These are phyloP conservation scores for Colletotrichum magnum DNA, from an alignment of 2,329 filamentous ascomycete genomes.

Conservation along the genomic window DNA sequence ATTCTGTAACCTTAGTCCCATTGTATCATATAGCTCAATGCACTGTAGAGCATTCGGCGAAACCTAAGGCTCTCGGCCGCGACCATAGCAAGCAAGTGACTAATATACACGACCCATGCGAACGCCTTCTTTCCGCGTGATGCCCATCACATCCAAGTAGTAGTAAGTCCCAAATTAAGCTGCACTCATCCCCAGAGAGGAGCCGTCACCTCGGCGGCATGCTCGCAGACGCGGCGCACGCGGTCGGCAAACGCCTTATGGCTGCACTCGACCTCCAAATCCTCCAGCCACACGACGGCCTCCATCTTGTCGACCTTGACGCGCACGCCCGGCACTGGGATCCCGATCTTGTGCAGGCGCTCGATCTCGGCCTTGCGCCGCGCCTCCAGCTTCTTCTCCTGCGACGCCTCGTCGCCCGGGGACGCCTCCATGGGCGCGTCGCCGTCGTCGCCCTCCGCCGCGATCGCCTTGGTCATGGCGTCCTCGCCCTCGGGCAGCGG, in stretches of 20 bases:
- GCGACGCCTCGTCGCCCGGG: conserved; percentile 47
- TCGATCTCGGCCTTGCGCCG: conserved; percentile 79
- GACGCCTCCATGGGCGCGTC: conserved; percentile 40
- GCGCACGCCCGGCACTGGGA: conserved; percentile 89
- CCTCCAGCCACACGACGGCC: conserved; percentile 93
- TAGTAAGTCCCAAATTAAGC: neutral
- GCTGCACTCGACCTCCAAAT: conserved; percentile 88
- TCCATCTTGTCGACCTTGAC: conserved; percentile 90
- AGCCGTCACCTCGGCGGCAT: conserved; percentile 88
- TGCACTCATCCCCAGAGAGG: conserved; percentile 72
- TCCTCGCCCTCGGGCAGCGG: conserved; percentile 43
- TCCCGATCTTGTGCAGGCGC: conserved; percentile 84
- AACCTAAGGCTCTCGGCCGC: neutral
- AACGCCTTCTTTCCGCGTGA: conserved; percentile 10
- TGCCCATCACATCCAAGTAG: neutral
- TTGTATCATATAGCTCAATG: conserved; percentile 43
- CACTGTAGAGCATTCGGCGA: conserved; percentile 33
- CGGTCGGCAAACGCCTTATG: conserved; percentile 86
- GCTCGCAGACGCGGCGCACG: conserved; percentile 89
- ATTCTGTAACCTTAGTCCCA: conserved; percentile 40
- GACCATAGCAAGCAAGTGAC: conserved; percentile 19
- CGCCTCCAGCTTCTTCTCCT: conserved; percentile 61
- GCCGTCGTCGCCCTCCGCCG: conserved; percentile 44
- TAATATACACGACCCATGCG: conserved; percentile 13
- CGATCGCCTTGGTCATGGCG: conserved; percentile 48